Evolutionary conservation across 164 flowering plant genomes (phyloP).

Genomic region (Dillenia suffruticosa): DNA sequence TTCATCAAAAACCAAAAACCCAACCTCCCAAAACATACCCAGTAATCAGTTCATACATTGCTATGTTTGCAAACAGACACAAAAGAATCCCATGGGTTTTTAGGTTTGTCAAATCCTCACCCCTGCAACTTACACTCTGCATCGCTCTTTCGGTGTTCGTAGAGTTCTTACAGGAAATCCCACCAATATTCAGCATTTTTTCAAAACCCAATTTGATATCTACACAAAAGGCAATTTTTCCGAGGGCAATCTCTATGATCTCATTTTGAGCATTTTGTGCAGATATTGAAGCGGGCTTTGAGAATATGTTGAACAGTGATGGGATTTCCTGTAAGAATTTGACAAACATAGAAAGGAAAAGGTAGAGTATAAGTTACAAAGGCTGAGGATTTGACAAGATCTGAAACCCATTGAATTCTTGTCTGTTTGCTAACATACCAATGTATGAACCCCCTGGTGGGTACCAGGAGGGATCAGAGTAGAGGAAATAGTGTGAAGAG

Average conservation of each 20-base stretch:
- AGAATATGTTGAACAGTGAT: constrained; percentile 18
- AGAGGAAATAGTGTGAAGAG: neutral
- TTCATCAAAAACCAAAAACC: neutral
- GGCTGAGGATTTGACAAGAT: constrained; percentile 3
- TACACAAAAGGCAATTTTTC: constrained; percentile 15
- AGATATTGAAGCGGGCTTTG: constrained; percentile 15
- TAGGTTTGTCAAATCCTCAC: neutral
- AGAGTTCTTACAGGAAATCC: constrained; percentile 20
- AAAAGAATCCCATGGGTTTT: constrained; percentile 11
- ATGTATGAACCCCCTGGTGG: constrained; percentile 16
- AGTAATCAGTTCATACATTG: constrained; percentile 13
- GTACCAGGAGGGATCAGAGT: constrained; percentile 16
- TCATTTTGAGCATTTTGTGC: constrained; percentile 21
- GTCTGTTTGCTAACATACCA: constrained; percentile 3
- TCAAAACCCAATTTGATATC: constrained; percentile 14
- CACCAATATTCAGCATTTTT: constrained; percentile 17
- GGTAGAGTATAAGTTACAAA: constrained; percentile 13
- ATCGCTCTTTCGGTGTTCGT: constrained; percentile 12
- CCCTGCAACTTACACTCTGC: constrained; percentile 17
- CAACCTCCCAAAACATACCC: constrained; percentile 18
- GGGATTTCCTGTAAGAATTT: constrained; percentile 19
- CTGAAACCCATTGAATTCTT: constrained; percentile 12
- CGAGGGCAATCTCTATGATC: constrained; percentile 4
- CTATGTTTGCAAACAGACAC: constrained; percentile 4
- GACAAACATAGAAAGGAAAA: constrained; percentile 10